Percentiles rank a stretch among this genome's conserved stretches.
Conservation (phyloP, 441 rosid genomes). For the Gossypium davidsonii region DNA sequence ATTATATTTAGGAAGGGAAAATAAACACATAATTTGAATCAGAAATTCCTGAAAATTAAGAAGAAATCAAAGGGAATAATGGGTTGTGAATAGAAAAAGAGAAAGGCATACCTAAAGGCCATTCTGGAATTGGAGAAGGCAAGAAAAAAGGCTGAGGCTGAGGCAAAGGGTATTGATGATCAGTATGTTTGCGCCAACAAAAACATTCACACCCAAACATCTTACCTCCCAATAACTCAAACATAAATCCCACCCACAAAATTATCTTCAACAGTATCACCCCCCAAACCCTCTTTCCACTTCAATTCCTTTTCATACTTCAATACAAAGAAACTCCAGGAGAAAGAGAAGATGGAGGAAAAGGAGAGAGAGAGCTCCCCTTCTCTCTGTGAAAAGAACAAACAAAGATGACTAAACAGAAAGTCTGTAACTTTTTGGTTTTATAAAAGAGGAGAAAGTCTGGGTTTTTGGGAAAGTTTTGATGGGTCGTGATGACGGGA, state of each 20-base stretch:
- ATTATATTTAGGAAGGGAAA: neutral
- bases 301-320: neutral
- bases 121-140: constrained; percentile 54
- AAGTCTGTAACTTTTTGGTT: neutral
- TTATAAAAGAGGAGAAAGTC: neutral
- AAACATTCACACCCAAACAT: constrained; percentile 78
- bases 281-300: neutral
- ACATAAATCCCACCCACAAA: constrained; percentile 22
- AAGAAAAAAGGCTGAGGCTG: constrained; percentile 40
- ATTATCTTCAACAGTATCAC: constrained; percentile 5
- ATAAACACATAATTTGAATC: neutral
- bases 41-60: neutral
- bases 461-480: neutral
- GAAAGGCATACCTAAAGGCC: constrained; percentile 48
- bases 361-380: neutral
- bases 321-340: neutral
- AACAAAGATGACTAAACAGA: constrained; percentile 1
- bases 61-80: neutral
- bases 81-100: too few relatives aligned
- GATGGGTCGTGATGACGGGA: neutral
- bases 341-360: neutral
- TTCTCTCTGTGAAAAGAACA: neutral
- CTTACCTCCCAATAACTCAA: constrained; percentile 16
- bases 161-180: constrained; percentile 18
- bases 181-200: constrained; percentile 38